Conservation (phyloP, 2,329 filamentous ascomycete genomes). For the Chrysoporthe austroafricana region DNA sequence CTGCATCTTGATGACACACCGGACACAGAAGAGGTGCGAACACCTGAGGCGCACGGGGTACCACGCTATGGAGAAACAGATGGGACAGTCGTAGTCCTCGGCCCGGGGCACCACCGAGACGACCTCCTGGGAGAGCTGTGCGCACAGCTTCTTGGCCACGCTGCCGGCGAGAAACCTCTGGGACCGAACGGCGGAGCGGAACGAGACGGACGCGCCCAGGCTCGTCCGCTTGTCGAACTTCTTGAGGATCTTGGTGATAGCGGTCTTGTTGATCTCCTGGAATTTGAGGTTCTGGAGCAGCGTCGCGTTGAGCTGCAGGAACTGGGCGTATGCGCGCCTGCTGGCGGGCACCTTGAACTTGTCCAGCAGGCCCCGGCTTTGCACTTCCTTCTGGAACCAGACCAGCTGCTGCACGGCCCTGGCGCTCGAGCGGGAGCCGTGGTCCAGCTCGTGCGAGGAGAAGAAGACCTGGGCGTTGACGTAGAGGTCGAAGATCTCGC, state of each 20-base stretch:
- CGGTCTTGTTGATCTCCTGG: slow-evolving; percentile 79
- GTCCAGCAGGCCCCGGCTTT: slow-evolving; percentile 59
- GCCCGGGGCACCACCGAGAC: slow-evolving; percentile 76
- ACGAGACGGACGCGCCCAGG: slow-evolving; percentile 67
- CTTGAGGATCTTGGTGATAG: slow-evolving; percentile 83
- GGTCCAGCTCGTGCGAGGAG: slow-evolving; percentile 72
- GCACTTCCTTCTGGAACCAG: slow-evolving; percentile 72
- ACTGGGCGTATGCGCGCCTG: slow-evolving; percentile 65
- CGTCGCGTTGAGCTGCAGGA: slow-evolving; percentile 72
- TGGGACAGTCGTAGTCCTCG: slow-evolving; percentile 82
- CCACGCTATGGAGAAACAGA: slow-evolving; percentile 80
- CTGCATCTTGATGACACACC: slow-evolving; percentile 81
- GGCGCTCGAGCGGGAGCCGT: slow-evolving; percentile 67
- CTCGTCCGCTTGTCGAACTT: slow-evolving; percentile 89
- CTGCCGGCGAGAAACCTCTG: slow-evolving; percentile 66
- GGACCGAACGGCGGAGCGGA: slow-evolving; percentile 62
- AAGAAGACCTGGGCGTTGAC: slow-evolving; percentile 82
- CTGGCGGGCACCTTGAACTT: slow-evolving; percentile 71
- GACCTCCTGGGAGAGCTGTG: slow-evolving; percentile 73
- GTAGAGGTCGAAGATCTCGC: slow-evolving; percentile 81
- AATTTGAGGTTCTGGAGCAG: slow-evolving; percentile 83
- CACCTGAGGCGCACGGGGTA: slow-evolving; percentile 79
- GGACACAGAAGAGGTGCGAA: slow-evolving; percentile 79
- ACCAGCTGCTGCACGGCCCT: slow-evolving; percentile 70
- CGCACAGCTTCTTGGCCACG: slow-evolving; percentile 76